Conservation (phyloP, 805 yeast genomes). For the Saccharomycopsis sp. region DNA sequence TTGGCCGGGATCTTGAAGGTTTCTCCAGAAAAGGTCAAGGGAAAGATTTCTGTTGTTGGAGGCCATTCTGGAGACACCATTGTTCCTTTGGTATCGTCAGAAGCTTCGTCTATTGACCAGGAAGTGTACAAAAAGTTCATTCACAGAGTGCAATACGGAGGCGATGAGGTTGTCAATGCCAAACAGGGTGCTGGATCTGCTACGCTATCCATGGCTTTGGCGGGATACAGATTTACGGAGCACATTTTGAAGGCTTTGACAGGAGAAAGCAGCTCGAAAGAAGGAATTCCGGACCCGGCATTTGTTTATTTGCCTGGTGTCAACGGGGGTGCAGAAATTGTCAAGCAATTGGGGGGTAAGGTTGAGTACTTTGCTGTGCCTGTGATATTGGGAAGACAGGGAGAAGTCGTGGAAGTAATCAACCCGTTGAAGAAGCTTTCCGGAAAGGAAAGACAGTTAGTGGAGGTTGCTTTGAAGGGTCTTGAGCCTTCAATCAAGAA, state of each 20-base stretch:
- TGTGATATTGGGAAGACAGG: slow-evolving; percentile 44
- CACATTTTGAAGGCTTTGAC: slow-evolving; percentile 49
- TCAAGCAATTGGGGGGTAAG: slow-evolving; percentile 31
- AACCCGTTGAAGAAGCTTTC: slow-evolving; percentile 40
- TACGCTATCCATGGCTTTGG: slow-evolving; percentile 80
- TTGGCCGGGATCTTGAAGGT: slow-evolving; percentile 30
- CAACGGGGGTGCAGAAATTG: slow-evolving; percentile 39
- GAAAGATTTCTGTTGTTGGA: slow-evolving; percentile 66
- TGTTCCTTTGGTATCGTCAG: slow-evolving; percentile 61
- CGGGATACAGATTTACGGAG: slow-evolving; percentile 70
- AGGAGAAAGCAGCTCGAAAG: slow-evolving; percentile 25
- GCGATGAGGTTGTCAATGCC: slow-evolving; percentile 83
- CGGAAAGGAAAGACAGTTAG: slow-evolving; percentile 44
- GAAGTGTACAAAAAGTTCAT: slow-evolving; percentile 50
- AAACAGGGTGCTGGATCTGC: slow-evolving; percentile 82
- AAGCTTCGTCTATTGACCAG: slow-evolving; percentile 37
- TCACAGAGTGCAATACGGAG: slow-evolving; percentile 78
- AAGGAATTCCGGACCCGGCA: slow-evolving; percentile 28
- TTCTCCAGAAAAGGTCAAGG: slow-evolving; percentile 9
- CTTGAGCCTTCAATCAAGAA: slow-evolving; percentile 49
- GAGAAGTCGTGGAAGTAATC: slow-evolving; percentile 46
- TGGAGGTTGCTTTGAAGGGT: slow-evolving; percentile 47
- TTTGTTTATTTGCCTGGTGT: slow-evolving; percentile 51
- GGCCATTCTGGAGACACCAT: slow-evolving; percentile 83
- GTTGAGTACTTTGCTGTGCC: slow-evolving; percentile 56